These are phyloP conservation scores for Cyclotella sp. DNA, from an alignment of 108 stramenopile species.

Conservation along the genomic window DNA sequence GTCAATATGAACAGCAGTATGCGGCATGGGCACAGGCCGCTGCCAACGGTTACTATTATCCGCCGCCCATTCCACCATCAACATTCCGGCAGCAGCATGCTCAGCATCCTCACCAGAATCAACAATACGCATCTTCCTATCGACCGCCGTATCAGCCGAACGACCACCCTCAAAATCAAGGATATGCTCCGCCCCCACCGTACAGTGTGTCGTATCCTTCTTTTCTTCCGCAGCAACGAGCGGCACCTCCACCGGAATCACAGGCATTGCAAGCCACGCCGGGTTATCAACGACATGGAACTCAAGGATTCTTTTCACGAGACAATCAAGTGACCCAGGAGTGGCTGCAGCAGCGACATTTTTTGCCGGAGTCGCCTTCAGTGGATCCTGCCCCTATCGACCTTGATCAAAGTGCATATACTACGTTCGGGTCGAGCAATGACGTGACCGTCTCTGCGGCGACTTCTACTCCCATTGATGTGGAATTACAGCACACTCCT, in stretches of 20 bases:
- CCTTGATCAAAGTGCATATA: not conserved
- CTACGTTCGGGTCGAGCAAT: too few relatives aligned
- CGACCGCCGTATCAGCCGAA: slow-evolving; percentile 1
- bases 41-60: slow-evolving; percentile 46
- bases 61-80: slow-evolving; percentile 39
- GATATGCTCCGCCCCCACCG: not conserved
- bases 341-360: slow-evolving; percentile 10
- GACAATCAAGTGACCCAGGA: slow-evolving; percentile 12
- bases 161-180: not conserved
- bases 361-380: not conserved
- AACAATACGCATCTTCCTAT: slow-evolving; percentile 1
- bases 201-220: not conserved
- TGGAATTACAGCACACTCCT: too few relatives aligned
- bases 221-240: slow-evolving; percentile 11
- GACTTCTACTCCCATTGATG: too few relatives aligned
- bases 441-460: too few relatives aligned
- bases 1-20: slow-evolving; percentile 48
- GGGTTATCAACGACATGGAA: slow-evolving; percentile 9
- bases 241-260: slow-evolving; percentile 2
- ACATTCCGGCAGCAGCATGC: slow-evolving; percentile 29
- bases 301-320: slow-evolving; percentile 21
- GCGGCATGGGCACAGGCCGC: slow-evolving; percentile 51
- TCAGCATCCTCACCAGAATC: slow-evolving; percentile 24
- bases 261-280: slow-evolving; percentile 13
- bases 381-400: not conserved